Conservation (phyloP, 2,329 filamentous ascomycete genomes). For the Arthrobotrys conoides region DNA sequence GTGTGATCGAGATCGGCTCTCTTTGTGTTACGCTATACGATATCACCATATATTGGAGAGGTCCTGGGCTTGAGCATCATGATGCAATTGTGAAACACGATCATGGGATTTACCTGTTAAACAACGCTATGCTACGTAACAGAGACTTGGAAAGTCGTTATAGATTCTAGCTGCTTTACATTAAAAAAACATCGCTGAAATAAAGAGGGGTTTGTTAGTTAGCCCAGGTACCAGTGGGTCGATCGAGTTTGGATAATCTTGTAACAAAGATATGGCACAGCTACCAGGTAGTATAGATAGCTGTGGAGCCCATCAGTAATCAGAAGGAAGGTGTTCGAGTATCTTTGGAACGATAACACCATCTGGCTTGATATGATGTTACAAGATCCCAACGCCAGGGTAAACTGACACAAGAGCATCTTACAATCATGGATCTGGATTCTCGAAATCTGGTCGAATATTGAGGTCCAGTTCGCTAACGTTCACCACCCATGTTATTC, state of each 20-base stretch:
- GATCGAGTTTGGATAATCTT: background rate
- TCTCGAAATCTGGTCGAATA: background rate
- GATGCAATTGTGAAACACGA: background rate
- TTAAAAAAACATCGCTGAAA: background rate
- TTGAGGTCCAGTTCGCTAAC: conserved; percentile 16
- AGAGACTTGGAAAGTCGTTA: no score
- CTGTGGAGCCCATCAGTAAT: background rate
- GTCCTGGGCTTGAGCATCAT: background rate
- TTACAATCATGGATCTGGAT: conserved; percentile 41
- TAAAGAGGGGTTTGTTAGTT: background rate
- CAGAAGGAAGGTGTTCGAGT: conserved; percentile 25
- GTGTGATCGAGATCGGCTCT: background rate
- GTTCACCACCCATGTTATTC: conserved; percentile 1
- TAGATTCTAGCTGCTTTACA: no score
- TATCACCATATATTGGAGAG: background rate
- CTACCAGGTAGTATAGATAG: conserved; percentile 25
- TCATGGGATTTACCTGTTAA: background rate
- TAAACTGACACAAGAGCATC: conserved; percentile 10
- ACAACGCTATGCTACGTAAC: background rate
- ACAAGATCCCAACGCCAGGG: conserved; percentile 27
- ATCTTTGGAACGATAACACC: background rate
- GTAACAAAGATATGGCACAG: conserved; percentile 10
- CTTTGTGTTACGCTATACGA: background rate
- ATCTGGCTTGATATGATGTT: background rate
- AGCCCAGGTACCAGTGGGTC: background rate